Evolutionary conservation across 2,329 filamentous ascomycete genomes (phyloP), one percentile per base, ranked within the genome.

Genomic region (Cadophora luteo-olivacea): DNA sequence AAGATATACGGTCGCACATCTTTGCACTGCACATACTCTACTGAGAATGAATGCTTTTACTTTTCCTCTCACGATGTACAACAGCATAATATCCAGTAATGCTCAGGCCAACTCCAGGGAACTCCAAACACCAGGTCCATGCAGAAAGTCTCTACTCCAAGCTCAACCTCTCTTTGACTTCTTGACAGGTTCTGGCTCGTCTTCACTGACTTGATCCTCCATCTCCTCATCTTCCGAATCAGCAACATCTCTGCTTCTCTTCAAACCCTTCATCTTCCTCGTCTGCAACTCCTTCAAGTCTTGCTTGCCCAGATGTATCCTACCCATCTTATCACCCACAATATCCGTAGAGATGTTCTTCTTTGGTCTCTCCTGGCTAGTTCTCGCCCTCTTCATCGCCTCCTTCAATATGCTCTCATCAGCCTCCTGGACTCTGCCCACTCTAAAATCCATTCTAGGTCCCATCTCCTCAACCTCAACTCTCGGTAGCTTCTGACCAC

Each of bases 261-360:
- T 99, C 74, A 99, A 81, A 74, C 94, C 96, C 89, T 99, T 99
- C 94, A 99, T 98, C 89, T 99, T 99, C 78, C 96, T 90, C 64
- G 94, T 97, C 85, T 99, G 96, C 81, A 99, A 81, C 75, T 91
- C 87, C 78, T 85, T 86, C 68, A 99, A 86, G 82, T 99, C 94
- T 82, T 97, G 94, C 83, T 91, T 93, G 77, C 92, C 93, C 69
- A 97, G 82, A 80, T 99, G 96, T 72, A 99, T 92, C 75, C 94
- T 90, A 72, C 95, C 96, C 72, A 98, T 86, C 90, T 98, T 98
- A 82, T 99, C 96, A 79, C 96, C 96, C 83, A 99, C 93, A 54
- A 90, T 82, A 80, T 98, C 94, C 67, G 92, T 97, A 65, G 89
- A 88, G 75, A 99, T 91, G 81, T 99, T 99, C 91, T 99, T 99